Base-by-base conservation (phyloP, 768 basidiomycete species). In the Mycena leptocephala region DNA sequence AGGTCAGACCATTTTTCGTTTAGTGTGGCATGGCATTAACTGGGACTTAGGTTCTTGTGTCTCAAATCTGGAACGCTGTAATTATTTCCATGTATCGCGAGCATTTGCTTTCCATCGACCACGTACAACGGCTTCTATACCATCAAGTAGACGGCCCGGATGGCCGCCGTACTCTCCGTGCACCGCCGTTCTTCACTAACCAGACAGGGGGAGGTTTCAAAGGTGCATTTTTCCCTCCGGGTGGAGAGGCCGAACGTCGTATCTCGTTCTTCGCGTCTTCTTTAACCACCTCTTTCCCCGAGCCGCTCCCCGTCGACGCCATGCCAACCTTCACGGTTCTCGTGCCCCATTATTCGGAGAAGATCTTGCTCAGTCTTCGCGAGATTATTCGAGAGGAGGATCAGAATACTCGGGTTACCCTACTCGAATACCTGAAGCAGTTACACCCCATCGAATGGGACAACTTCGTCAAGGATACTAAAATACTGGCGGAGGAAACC, bases 251-350 rank as follows among this genome's bases (percentile, higher is more conserved):
- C 18, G 97, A 99, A 84, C 94, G 98, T 77, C 94, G 98, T 67
- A 97, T 99, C 82, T 99, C 97, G 8, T 99, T 99, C 92, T 99
- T 99, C 82, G 97, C 98, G 2, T 97, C 97, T 28, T 99, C 98
- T 16, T 91, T 99, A 74, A 99, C 98, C 35, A 99, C 97, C 26
- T 93, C 97, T 20, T 91, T 99, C 62, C 98, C 98, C 22, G 97
- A 99, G 76, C 95, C 98, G 16, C 91, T 99, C 55, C 96, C 97
- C 16, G 94, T 99, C 70, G 98, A 99, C 81, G 95, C 97, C 26
- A 99, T 99, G 98, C 98, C 98, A 14, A 99, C 98, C 0, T 99
- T 99, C 87, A 99, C 98, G n/a, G 98, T 99, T 71, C 93, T 99
- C 46, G 96, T 98, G 0, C 98, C 98, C 14, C 98, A 99, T 86